Evolutionary conservation across 164 flowering plant species (phyloP), one percentile per base, ranked within the genome.

Genomic region (Magnolia sinica): DNA sequence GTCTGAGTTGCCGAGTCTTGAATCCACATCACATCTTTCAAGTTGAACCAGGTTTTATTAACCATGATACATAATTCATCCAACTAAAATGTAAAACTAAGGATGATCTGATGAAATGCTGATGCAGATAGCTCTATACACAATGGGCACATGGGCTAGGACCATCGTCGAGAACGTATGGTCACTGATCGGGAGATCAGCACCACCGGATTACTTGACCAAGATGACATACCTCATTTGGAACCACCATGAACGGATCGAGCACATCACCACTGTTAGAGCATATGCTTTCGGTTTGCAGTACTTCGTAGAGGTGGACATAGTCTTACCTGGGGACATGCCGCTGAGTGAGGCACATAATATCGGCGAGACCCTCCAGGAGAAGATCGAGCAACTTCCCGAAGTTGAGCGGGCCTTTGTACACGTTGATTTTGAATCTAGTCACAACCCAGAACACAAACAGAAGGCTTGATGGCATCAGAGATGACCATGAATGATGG

Each of bases 251-350:
- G 84, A 88, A 74, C 90, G 87, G 75, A 92, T 94, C 64, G 78
- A 84, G 85, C 94, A 92, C 75, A 94, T 94, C 8, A 97, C 90
- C 84, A 94, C 98, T 0, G 98, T 94, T n/a, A 84, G 91, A 71
- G 98, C 97, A 0, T 94, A 94, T 80, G 89, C 93, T 0, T 89
- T 90, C 78, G 98, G 97, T 0, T 74, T 88, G 0, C 85, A 91
- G 55, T 94, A 92, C 88, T 92, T 94, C 78, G 95, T 92, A 67
- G 98, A 94, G 84, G 95, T 92, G 3, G 96, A 93, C 86, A 89
- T 93, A 4, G 96, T 92, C 0, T 78, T 93, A 76, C 91, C 96
- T 0, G 89, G 86, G 68, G 88, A 87, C 79, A 94, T 92, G 98
- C 70, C 79, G 3, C 80, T 92, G 76, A 80, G 73, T 79, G 77